Base-by-base conservation (phyloP, 768 basidiomycete species). In the Amanita exitialis region DNA sequence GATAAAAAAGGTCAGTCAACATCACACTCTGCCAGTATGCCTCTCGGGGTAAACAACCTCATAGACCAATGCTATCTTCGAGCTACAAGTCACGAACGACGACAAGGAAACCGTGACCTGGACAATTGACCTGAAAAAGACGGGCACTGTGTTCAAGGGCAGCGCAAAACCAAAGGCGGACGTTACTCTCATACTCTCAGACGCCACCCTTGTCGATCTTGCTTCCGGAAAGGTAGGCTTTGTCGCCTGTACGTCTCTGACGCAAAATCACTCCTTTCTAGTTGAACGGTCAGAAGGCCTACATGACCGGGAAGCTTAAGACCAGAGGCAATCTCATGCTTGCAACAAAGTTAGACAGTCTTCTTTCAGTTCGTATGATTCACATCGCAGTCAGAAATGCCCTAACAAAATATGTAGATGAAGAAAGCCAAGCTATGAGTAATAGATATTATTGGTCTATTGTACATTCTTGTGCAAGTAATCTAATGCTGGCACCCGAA, bases 231-330 rank as follows among this genome's bases (percentile, higher is more conserved):
- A 90, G 75, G 84, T 84, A 37, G 23, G 7, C 23, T 25, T 16
- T 43, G 28, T 20, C 30, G 34, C 6, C 32, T 43, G 36, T 39
- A 15, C 34, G 39, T 44, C 23, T n/a, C 13, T 15, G 20, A 25
- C 39, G 10, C 5, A 6, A 37, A 2, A 12, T 28, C 15, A 43
- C 27, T 27, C 21, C 32, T 21, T 18, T 30, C 44, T 25, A 90
- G 85, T 71, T 86, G 41, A 90, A 88, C 59, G 92, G 90, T 16
- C 93, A 96, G 68, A 93, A 92, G 63, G 92, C 92, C 18, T 96
- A 93, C 72, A 90, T 97, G 88, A 89, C 87, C 6, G 93, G 93
- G 25, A 88, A 89, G 62, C 78, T 96, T 45, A 95, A 94, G 78
- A 86, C 88, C 13, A 86, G 78, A 64, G 91, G 90, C 50, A 93